Evolutionary conservation across 805 yeast genomes (phyloP), one percentile per base, ranked within the genome.

Genomic region (Candida bentonensis): DNA sequence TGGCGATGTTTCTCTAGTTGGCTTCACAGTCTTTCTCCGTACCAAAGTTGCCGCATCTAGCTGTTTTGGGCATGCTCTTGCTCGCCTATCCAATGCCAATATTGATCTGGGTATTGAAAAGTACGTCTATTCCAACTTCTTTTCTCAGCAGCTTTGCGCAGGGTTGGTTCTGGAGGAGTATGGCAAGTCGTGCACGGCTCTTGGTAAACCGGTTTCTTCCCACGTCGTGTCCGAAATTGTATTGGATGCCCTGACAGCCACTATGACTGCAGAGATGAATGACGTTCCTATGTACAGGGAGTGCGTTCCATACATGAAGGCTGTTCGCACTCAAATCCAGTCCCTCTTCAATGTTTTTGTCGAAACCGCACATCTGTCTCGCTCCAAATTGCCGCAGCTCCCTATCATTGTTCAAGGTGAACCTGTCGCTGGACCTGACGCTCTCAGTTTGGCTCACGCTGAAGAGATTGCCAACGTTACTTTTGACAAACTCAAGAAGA

Each of bases 401-500:
- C 92, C 98, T 0, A 79, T 87, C 3, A 78, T 88, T 7, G 96
- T 89, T 3, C 89, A 87, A 60, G 98, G 98, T 27, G 97, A 92
- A 57, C 69, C 77, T 1, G 94, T 84, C 47, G 95, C 96, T 2
- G 96, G 96, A 2, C 86, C 94, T 1, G 87, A 81, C 53, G 97
- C 96, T 0, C 92, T 92, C 63, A 75, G 86, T 15, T 59, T 92
- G 34, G 82, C 73, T 39, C 73, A 75, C 48, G 96, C 96, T 1
- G 82, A 82, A 46, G 73, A 75, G 49, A 72, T 87, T 15, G 65
- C 80, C 25, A 66, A 66, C 34, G 83, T 78, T 33, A 74, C 77
- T 4, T 85, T 75, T 56, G 74, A 72, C n/a, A 80, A 79, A 55
- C 64, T 86, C 50, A 64, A 77, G 51, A 75, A 73, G 46, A 59